Evolutionary conservation across 169 alveolate genomes (phyloP).

Genomic region (Plasmodium cynomolgi): DNA sequence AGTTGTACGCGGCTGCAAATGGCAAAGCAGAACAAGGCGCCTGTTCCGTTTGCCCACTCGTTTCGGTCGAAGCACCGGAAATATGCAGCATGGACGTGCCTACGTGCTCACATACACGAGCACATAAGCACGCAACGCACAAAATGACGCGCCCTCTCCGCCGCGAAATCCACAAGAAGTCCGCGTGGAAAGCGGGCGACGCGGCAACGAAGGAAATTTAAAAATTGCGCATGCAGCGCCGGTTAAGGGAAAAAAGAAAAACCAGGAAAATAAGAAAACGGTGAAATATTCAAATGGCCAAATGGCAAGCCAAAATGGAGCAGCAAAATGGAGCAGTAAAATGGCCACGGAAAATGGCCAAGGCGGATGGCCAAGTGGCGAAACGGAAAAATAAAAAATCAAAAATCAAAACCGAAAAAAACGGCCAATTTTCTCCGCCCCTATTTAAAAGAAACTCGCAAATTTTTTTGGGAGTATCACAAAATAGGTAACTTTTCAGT

Average conservation of each 20-base stretch:
- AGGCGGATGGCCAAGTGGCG: background rate
- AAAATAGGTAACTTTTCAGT: background rate
- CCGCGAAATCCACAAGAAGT: background rate
- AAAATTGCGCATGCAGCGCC: background rate
- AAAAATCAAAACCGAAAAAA: conserved; percentile 3
- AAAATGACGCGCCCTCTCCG: background rate
- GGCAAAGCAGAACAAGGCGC: background rate
- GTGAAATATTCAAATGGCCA: background rate
- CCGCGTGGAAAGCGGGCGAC: background rate
- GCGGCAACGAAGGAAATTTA: background rate
- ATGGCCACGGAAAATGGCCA: background rate
- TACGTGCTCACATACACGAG: background rate
- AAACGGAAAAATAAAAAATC: background rate
- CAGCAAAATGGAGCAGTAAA: background rate
- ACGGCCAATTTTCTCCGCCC: background rate
- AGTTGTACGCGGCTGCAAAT: background rate
- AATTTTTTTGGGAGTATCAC: background rate
- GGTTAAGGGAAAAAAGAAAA: background rate
- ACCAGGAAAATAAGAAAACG: background rate
- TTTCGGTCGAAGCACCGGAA: background rate
- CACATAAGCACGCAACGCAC: background rate
- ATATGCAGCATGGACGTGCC: background rate
- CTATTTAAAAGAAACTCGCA: conserved; percentile 7
- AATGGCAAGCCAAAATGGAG: background rate
- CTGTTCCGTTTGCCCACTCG: background rate